These are phyloP conservation scores for Fusarium pseudonygamai DNA, from an alignment of 2,329 filamentous ascomycete genomes.

Conservation along the genomic window DNA sequence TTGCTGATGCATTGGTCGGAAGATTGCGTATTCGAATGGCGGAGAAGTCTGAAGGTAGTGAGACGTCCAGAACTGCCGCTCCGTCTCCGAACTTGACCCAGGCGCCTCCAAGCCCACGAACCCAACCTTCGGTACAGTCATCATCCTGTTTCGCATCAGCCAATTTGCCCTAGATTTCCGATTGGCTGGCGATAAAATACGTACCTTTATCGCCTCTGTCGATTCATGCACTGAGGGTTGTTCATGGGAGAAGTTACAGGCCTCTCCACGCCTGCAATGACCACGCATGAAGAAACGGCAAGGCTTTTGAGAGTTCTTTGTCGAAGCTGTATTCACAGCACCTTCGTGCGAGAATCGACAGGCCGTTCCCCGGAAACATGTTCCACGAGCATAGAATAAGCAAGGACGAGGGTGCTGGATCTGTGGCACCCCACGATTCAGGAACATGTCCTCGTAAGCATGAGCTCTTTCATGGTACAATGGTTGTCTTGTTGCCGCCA, in stretches of 20 bases:
- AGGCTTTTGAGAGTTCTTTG: background rate
- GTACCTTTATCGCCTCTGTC: background rate
- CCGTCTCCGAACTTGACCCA: background rate
- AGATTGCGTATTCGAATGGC: background rate
- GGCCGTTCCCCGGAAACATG: background rate
- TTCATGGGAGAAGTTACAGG: background rate
- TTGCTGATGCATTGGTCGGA: background rate
- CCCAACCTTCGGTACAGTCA: background rate
- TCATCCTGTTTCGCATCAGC: background rate
- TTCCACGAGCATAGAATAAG: background rate
- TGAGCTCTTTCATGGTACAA: background rate
- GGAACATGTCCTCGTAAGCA: background rate
- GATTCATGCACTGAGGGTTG: background rate
- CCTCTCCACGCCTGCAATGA: background rate
- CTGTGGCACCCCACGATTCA: background rate
- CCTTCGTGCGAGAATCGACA: background rate
- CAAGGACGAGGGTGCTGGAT: background rate
- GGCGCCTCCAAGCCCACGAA: background rate
- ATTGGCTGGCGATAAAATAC: background rate
- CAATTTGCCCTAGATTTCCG: background rate
- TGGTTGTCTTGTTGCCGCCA: background rate
- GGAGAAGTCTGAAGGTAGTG: background rate
- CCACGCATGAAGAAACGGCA: background rate
- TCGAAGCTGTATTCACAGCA: background rate
- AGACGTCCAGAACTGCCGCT: background rate